Conservation (phyloP, 2,329 filamentous ascomycete genomes). For the Graphilbum sp. region DNA sequence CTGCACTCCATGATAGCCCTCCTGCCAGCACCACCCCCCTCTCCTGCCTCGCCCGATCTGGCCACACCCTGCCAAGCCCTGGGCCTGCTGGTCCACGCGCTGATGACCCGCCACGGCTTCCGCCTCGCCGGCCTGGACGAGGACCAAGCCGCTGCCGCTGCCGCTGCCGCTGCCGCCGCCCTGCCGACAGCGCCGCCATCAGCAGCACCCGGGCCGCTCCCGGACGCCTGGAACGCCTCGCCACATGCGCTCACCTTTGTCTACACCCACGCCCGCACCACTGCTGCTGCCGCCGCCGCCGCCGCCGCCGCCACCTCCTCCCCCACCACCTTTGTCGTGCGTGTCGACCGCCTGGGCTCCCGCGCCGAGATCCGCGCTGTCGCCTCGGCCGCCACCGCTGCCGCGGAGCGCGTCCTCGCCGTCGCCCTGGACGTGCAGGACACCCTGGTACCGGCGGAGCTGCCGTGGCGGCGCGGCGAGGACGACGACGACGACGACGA, state of each 20-base stretch:
- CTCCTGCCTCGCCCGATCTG: slow-evolving; percentile 29
- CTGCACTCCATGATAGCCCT: slow-evolving; percentile 42
- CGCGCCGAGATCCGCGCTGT: slow-evolving; percentile 76
- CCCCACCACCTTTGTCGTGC: slow-evolving; percentile 69
- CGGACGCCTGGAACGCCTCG: slow-evolving; percentile 63
- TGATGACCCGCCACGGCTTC: slow-evolving; percentile 67
- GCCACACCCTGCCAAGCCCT: slow-evolving; percentile 66
- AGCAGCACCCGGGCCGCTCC: slow-evolving; percentile 36
- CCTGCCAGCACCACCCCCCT: slow-evolving; percentile 34
- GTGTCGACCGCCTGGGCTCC: slow-evolving; percentile 63
- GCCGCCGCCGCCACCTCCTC: no score
- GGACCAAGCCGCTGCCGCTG: slow-evolving; percentile 16
- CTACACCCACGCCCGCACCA: slow-evolving; percentile 69
- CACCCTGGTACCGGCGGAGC: slow-evolving; percentile 45
- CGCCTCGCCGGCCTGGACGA: slow-evolving; percentile 70
- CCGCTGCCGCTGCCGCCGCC: slow-evolving; percentile 40
- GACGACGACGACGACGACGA: no score
- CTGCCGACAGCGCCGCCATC: slow-evolving; percentile 57
- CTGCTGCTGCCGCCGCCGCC: slow-evolving; percentile 29
- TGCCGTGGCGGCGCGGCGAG: slow-evolving; percentile 26
- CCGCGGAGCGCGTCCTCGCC: slow-evolving; percentile 64
- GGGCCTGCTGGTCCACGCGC: slow-evolving; percentile 70
- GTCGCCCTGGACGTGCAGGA: slow-evolving; percentile 63
- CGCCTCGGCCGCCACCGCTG: slow-evolving; percentile 32
- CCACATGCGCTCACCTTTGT: slow-evolving; percentile 62